Evolutionary conservation across 2,329 filamentous ascomycete genomes (phyloP).

Genomic region (Phaeoacremonium minimum): DNA sequence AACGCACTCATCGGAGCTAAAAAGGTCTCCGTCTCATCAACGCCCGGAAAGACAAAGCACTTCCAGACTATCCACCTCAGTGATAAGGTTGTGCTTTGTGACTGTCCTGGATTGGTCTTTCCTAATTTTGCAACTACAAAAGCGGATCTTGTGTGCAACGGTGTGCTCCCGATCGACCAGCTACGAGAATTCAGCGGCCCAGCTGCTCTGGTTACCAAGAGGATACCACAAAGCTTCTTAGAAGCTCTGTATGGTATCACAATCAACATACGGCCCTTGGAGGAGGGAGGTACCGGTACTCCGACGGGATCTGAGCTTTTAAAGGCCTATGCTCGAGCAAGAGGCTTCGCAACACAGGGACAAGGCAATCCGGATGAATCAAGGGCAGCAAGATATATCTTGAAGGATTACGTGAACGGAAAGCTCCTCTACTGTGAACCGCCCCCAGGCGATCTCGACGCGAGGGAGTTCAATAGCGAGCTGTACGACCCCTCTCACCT

Average conservation of each 20-base stretch:
- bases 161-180: constrained; percentile 93
- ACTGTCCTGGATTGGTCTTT: constrained; percentile 98
- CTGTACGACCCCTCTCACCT: constrained; percentile 82
- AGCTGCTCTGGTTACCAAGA: constrained; percentile 72
- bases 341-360: constrained; percentile 87
- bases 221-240: constrained; percentile 83
- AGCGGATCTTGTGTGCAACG: constrained; percentile 92
- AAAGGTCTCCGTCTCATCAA: constrained; percentile 96
- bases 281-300: constrained; percentile 87
- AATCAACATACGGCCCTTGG: constrained; percentile 72
- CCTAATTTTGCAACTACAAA: constrained; percentile 97
- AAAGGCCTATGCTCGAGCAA: constrained; percentile 77
- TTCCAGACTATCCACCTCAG: constrained; percentile 97
- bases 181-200: constrained; percentile 90
- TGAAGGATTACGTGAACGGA: constrained; percentile 97
- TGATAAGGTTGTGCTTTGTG: constrained; percentile 84
- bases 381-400: constrained; percentile 78
- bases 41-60: constrained; percentile 97
- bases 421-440: constrained; percentile 91
- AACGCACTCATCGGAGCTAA: constrained; percentile 98
- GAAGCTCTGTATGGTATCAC: constrained; percentile 93
- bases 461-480: constrained; percentile 77
- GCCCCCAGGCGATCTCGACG: constrained; percentile 70
- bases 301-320: constrained; percentile 85
- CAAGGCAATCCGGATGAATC: constrained; percentile 91